A percentile compares a stretch with the other conserved stretches of the same genome.
phyloP scores from a whole-genome alignment of 2,329 filamentous ascomycete species.

The Neurospora sp. region DNA sequence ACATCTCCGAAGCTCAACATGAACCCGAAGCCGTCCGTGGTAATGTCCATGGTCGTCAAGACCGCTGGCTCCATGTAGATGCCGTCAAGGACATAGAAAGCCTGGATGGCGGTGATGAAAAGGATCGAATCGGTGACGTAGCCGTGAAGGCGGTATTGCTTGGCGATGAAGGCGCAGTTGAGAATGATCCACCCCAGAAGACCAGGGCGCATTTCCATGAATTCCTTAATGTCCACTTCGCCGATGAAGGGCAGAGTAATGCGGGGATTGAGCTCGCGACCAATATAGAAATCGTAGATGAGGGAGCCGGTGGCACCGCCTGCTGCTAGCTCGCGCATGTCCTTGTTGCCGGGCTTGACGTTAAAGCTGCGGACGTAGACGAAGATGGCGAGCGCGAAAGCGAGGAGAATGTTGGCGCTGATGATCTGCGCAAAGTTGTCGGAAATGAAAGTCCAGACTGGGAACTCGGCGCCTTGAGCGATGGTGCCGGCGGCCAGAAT shows the following conservation, averaged over 20 bases:
- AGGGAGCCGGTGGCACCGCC: constrained; percentile 78
- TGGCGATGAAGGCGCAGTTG: constrained; percentile 74
- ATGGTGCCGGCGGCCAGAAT: constrained; percentile 65
- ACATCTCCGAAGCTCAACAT: constrained; percentile 93
- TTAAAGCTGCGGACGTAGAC: constrained; percentile 77
- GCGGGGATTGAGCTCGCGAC: constrained; percentile 87
- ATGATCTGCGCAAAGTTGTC: constrained; percentile 84
- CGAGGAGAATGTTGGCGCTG: constrained; percentile 71
- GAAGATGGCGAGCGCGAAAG: constrained; percentile 62
- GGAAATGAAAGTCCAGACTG: constrained; percentile 86
- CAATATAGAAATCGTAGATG: constrained; percentile 94
- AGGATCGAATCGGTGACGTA: constrained; percentile 79
- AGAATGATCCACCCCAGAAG: constrained; percentile 83
- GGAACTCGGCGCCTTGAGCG: constrained; percentile 69
- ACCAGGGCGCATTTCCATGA: constrained; percentile 83
- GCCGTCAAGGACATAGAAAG: constrained; percentile 74
- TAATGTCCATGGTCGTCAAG: constrained; percentile 90
- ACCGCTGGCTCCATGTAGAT: constrained; percentile 83
- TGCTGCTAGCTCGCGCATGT: constrained; percentile 67
- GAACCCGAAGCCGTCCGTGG: constrained; percentile 84
- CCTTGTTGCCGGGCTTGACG: constrained; percentile 64
- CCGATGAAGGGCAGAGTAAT: constrained; percentile 69
- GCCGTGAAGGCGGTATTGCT: constrained; percentile 79
- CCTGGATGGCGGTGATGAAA: constrained; percentile 68
- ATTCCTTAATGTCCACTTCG: constrained; percentile 83